Conservation (phyloP, 768 basidiomycete genomes). For the Tulasnella sp. region DNA sequence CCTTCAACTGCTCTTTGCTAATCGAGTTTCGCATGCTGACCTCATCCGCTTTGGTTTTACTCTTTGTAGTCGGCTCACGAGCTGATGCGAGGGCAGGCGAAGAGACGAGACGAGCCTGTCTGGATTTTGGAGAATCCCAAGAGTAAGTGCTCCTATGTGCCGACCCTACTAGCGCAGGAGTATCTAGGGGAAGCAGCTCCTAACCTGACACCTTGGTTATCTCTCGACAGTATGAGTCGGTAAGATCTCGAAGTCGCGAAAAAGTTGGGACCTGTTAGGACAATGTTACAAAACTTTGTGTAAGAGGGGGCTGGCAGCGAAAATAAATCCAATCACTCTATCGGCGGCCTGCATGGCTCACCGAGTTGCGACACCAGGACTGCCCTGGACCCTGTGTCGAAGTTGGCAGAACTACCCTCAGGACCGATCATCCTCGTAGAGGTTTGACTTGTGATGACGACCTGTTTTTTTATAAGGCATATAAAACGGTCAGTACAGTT, state of each 20-base stretch:
- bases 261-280: neutral
- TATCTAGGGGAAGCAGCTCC: neutral
- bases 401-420: neutral
- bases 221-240: constrained; percentile 4
- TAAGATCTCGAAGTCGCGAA: constrained; percentile 11
- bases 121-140: no score
- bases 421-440: constrained; percentile 3
- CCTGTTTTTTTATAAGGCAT: neutral
- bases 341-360: neutral
- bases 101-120: neutral
- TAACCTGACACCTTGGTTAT: neutral
- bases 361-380: neutral
- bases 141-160: neutral
- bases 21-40: neutral
- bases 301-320: neutral
- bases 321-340: neutral
- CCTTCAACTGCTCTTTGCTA: neutral
- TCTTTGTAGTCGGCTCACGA: neutral
- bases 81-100: neutral
- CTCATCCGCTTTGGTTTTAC: neutral
- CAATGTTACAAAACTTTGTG: neutral
- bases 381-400: neutral
- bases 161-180: neutral
- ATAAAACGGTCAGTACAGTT: neutral
- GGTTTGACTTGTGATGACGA: constrained; percentile 11